Conservation (phyloP, 1,284 basidiomycete species). For the Rhodotorula sp. region DNA sequence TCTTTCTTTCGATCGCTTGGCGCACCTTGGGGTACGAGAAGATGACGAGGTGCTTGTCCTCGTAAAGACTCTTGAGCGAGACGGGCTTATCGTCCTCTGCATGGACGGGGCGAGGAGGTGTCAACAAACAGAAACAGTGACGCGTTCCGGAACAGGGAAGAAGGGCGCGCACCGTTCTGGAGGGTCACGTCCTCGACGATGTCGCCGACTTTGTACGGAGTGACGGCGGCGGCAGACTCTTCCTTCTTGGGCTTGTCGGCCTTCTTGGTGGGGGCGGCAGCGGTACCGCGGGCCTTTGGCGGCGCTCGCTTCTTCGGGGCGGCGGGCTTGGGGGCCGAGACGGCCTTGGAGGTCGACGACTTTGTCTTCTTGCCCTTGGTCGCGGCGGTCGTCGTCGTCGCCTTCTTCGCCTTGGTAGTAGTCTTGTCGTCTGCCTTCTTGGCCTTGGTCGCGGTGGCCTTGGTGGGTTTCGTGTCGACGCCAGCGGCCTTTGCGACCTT, state of each 20-base stretch:
- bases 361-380: constrained; percentile 22
- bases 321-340: not conserved
- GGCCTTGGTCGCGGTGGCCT: not conserved
- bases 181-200: constrained; percentile 70
- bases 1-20: constrained; percentile 18
- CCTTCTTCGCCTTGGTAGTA: not conserved
- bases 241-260: constrained; percentile 1
- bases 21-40: constrained; percentile 62
- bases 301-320: not conserved
- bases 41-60: constrained; percentile 71
- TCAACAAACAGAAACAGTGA: not conserved
- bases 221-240: constrained; percentile 33
- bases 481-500: not conserved
- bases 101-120: constrained; percentile 50
- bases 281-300: not conserved
- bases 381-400: not conserved
- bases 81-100: constrained; percentile 51
- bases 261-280: not conserved
- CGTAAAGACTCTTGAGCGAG: constrained; percentile 53
- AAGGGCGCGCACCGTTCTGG: constrained; percentile 52
- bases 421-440: not conserved
- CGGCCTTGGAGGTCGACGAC: not conserved
- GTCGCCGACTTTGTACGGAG: constrained; percentile 60
- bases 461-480: not conserved
- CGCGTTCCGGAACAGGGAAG: not conserved